Base-by-base conservation (phyloP, 2,329 filamentous ascomycete genomes). In the Chaetomiaceae sp. region DNA sequence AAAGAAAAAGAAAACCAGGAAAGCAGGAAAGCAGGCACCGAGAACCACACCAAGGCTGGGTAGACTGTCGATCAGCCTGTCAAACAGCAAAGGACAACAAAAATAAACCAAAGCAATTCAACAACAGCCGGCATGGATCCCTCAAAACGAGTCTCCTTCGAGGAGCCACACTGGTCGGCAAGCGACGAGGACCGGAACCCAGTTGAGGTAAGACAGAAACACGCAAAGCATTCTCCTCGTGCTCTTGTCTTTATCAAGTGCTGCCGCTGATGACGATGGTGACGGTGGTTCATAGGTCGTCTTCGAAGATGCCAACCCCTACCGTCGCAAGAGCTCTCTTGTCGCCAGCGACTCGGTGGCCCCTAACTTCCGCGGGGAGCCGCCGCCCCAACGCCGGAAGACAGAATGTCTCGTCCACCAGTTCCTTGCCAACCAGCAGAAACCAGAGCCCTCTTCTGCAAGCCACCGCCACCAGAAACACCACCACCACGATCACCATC, bases 271-370 rank as follows among this genome's bases (percentile, higher is more conserved):
- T n/a, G n/a, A n/a, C n/a, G n/a, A 27, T 27, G 12, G 25, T 27
- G 25, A 5, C 25, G 25, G 12, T 5, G 12, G 25, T 12, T 27
- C 25, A 27, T 40, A 81, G 79, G 81, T 86, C 44, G 74, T 80
- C 19, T 85, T 86, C 60, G 82, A 86, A 55, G 68, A 77, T 1
- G 67, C 74, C 34, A 83, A 78, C 57, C 73, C 75, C 0, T 82
- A 84, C 60, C 78, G 83, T 19, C 77, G 83, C 52, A 86, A 86
- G 68, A 84, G 81, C 61, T 86, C 82, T 12, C 72, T 86, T 43
- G 78, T 84, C 12, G 64, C 73, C 4, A 69, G 70, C 43, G 79
- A 84, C 25, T 61, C 69, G 3, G 60, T 67, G 14, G 55, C 62
- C 7, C 71, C 72, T 5, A 57, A 69, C 44, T 60, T 71, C 9